Evolutionary conservation across 176 grass and related monocot species (phyloP).

Genomic region (Saccharum officinarum): DNA sequence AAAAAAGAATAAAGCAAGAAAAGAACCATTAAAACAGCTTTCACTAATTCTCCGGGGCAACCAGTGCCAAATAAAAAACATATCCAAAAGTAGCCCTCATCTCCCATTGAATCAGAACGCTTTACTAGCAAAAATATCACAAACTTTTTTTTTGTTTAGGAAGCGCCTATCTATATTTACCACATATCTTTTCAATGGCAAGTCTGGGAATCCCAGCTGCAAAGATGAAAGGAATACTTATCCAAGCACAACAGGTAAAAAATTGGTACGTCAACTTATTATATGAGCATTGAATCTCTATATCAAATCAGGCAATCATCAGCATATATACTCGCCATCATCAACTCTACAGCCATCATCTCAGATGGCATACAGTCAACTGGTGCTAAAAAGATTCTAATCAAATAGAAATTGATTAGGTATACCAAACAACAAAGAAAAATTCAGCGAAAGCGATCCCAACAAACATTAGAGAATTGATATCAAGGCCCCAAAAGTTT

Average conservation of each 20-base stretch:
- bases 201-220: neutral
- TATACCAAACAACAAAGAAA: neutral
- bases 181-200: neutral
- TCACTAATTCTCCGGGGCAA: neutral
- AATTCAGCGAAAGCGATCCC: neutral
- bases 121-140: neutral
- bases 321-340: neutral
- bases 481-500: neutral
- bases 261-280: neutral
- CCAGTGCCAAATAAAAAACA: neutral
- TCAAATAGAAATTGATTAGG: neutral
- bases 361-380: neutral
- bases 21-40: neutral
- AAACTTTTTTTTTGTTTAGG: neutral
- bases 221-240: neutral
- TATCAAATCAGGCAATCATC: slow-evolving; percentile 9
- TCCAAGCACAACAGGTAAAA: neutral
- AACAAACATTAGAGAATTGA: slow-evolving; percentile 1
- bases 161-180: neutral
- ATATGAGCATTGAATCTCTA: neutral
- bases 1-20: neutral
- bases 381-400: neutral
- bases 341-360: neutral
- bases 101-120: neutral
- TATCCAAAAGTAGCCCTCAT: neutral